Evolutionary conservation across 1,284 basidiomycete species (phyloP).

Genomic region (Cronartium quercuum): DNA sequence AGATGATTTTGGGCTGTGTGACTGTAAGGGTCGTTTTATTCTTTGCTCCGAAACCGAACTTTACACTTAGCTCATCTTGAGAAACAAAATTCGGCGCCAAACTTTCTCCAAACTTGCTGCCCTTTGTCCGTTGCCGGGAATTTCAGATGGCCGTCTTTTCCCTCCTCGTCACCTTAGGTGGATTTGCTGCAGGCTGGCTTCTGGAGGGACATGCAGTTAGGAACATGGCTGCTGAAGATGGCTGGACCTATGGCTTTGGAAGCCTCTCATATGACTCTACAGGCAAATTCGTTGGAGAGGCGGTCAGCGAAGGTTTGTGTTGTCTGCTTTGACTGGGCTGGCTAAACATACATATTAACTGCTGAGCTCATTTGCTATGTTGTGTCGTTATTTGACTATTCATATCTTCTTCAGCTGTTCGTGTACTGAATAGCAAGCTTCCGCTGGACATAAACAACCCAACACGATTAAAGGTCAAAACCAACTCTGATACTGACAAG

Average conservation of each 20-base stretch:
- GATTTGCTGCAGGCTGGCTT: slow-evolving; percentile 30
- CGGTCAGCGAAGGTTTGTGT: slow-evolving; percentile 25
- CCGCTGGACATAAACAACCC: slow-evolving; percentile 4
- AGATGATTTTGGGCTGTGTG: slow-evolving; percentile 18
- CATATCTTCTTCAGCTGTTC: slow-evolving; percentile 8
- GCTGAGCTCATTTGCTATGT: no score
- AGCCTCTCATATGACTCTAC: slow-evolving; percentile 25
- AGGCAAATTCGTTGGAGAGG: slow-evolving; percentile 31
- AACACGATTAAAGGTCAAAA: neutral
- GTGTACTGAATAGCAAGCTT: slow-evolving; percentile 18
- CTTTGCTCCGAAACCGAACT: neutral
- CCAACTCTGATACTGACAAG: neutral
- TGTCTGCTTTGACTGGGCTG: neutral
- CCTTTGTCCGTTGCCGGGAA: no score
- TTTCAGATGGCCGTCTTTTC: slow-evolving; percentile 27
- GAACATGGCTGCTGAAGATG: neutral
- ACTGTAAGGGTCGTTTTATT: neutral
- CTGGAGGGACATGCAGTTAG: slow-evolving; percentile 10
- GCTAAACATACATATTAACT: neutral
- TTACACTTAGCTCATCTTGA: neutral
- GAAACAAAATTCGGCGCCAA: no score
- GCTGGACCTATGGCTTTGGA: slow-evolving; percentile 4
- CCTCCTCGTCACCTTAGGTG: slow-evolving; percentile 29
- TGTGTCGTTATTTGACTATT: neutral
- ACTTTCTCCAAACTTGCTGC: no score